phyloP scores from a whole-genome alignment of 805 yeast genomes.

The Pichia insulana region DNA sequence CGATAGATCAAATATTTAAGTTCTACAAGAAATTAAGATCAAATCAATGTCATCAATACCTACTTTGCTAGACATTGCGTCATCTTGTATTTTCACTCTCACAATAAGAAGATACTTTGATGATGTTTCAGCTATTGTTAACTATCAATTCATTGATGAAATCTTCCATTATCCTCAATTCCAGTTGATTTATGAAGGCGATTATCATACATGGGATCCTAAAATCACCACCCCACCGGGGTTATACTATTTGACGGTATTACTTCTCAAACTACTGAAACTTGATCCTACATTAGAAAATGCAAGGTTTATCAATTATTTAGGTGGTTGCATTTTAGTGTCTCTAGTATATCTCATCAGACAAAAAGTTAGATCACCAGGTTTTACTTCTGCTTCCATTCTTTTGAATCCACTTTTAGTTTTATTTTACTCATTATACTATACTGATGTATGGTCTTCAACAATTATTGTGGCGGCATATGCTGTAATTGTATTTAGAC shows the following conservation, averaged over 20 bases:
- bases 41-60: constrained; percentile 6
- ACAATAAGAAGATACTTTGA: constrained; percentile 15
- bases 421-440: constrained; percentile 68
- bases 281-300: constrained; percentile 29
- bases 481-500: constrained; percentile 33
- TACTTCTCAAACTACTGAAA: constrained; percentile 26
- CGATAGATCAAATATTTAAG: no score
- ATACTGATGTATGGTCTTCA: constrained; percentile 92
- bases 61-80: constrained; percentile 12
- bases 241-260: constrained; percentile 45
- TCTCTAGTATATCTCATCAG: constrained; percentile 15
- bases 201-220: constrained; percentile 67
- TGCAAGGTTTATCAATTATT: constrained; percentile 50
- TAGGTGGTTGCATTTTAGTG: constrained; percentile 50
- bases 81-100: constrained; percentile 11
- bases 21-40: background rate
- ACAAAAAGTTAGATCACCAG: constrained; percentile 7
- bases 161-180: constrained; percentile 81
- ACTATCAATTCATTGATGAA: constrained; percentile 56
- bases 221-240: constrained; percentile 98
- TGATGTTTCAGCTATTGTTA: constrained; percentile 17
- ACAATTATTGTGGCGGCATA: constrained; percentile 52
- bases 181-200: constrained; percentile 49
- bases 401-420: constrained; percentile 61
- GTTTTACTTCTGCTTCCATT: constrained; percentile 24